Base-by-base conservation (phyloP, 1,139 yeast species). In the Nakaseomyces glabratus region DNA sequence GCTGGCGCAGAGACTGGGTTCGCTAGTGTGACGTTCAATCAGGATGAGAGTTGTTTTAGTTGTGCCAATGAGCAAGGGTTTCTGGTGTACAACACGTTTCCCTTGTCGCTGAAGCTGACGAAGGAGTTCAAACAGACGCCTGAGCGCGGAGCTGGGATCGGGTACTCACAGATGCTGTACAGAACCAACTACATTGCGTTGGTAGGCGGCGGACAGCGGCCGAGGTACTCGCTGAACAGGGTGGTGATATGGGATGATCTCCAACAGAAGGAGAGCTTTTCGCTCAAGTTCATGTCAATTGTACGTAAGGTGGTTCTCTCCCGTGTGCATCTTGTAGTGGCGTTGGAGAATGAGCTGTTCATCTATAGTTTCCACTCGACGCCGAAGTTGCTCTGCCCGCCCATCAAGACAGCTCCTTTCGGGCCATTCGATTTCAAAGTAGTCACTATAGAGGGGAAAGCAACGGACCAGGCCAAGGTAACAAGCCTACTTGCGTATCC, bases 171-270 rank as follows among this genome's bases (percentile, higher is more conserved):
- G 35, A 84, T 88, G 95, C 74, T 88, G 10, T 84, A 85, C 54
- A 69, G 95, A 31, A 86, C 96, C 1, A 88, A 88, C 59, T 86
- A 86, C 54, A 67, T 88, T 38, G 95, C 90, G 1, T 59, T 88
- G 30, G 85, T 86, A 1, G 95, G 96, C 1, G 95, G 95, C 8
- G 95, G 95, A 1, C 67, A 70, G 41, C 68, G 70, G 40, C 95
- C 95, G 22, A 68, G 73, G 46, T 82, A 75, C 50, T 82, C 95
- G 2, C 68, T 73, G 46, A 84, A 84, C 58, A 81, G 81, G 53
- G 66, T 80, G 33, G 69, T 85, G 21, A 78, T 88, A 11, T 88
- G 96, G 95, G 96, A 88, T 58, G 97, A 88, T 55, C 58, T 84
- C 42, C 82, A 84, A 57, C 70, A 81, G 35, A 77, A 77, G 47